A percentile compares a stretch with the other conserved stretches of the same genome.
These are phyloP conservation scores for Cantharellus anzutake DNA, from an alignment of 768 basidiomycete genomes.

Conservation along the genomic window DNA sequence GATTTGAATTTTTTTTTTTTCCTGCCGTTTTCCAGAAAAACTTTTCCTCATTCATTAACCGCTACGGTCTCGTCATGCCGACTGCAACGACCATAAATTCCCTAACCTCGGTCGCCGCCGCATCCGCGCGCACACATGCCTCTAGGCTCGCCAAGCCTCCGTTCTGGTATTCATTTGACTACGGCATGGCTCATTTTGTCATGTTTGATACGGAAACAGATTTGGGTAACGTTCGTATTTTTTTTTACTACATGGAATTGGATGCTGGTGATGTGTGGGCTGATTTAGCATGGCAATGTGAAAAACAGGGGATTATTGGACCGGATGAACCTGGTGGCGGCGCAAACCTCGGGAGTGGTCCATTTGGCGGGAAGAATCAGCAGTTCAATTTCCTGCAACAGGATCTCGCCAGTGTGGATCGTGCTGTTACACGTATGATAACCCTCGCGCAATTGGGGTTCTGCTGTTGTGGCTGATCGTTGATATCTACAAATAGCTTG, in stretches of 20 bases:
- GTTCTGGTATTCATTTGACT: slow-evolving; percentile 11
- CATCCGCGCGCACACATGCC: neutral
- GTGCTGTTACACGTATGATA: neutral
- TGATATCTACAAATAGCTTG: neutral
- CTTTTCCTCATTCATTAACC: neutral
- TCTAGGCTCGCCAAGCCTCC: neutral
- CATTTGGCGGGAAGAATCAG: neutral
- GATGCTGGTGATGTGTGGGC: no score
- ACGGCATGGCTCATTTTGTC: slow-evolving; percentile 14
- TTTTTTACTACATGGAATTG: no score
- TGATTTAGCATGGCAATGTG: no score
- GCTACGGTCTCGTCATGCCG: neutral
- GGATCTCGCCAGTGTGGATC: neutral
- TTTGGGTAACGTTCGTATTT: neutral
- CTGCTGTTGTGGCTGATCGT: neutral
- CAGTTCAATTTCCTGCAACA: neutral
- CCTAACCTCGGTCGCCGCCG: neutral
- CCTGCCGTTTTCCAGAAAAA: neutral
- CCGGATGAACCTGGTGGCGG: neutral
- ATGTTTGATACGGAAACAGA: slow-evolving; percentile 13
- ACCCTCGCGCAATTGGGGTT: neutral
- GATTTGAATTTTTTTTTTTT: no score
- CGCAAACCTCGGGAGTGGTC: neutral
- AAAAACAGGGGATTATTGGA: neutral
- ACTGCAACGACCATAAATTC: neutral